Evolutionary conservation across 169 alveolate species (phyloP).

Genomic region (Cryptosporidium sp.): DNA sequence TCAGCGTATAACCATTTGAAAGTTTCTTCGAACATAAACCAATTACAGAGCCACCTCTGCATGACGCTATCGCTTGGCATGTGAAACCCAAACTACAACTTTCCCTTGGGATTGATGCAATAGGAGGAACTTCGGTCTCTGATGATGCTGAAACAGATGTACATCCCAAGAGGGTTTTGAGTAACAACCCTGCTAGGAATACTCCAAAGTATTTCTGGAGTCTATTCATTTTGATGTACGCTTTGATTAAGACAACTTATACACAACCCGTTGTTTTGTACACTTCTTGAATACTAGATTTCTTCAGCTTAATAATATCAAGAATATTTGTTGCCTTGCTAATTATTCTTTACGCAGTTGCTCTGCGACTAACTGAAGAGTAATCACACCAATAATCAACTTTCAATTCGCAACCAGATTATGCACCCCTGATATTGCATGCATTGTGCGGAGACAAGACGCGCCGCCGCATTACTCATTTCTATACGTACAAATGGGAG

Average conservation of each 20-base stretch:
- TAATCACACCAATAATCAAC: slow-evolving; percentile 38
- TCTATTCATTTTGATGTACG: slow-evolving; percentile 7
- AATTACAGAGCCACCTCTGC: slow-evolving; percentile 64
- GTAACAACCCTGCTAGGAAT: neutral
- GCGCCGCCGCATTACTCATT: slow-evolving; percentile 26
- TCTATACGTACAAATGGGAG: slow-evolving; percentile 20
- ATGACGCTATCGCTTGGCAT: slow-evolving; percentile 13
- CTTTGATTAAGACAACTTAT: slow-evolving; percentile 10
- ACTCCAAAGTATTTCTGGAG: slow-evolving; percentile 28
- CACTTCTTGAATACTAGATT: neutral
- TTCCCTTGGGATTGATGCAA: slow-evolving; percentile 27
- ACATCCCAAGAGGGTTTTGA: slow-evolving; percentile 14
- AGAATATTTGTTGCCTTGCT: slow-evolving; percentile 27
- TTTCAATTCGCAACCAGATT: slow-evolving; percentile 42
- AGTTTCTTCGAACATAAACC: slow-evolving; percentile 52
- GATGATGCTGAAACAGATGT: neutral
- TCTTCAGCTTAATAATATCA: slow-evolving; percentile 15
- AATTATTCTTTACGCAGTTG: slow-evolving; percentile 39
- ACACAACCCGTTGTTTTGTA: neutral
- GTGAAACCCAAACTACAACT: slow-evolving; percentile 60
- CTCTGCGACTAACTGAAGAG: slow-evolving; percentile 65
- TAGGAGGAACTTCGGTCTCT: slow-evolving; percentile 5
- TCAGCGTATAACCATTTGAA: slow-evolving; percentile 9
- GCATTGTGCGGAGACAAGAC: slow-evolving; percentile 71
- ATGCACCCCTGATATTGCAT: slow-evolving; percentile 73